A percentile compares a stretch with the other conserved stretches of the same genome.
phyloP scores from a whole-genome alignment of 441 rosid species.

The Rhodomyrtus psidioides region DNA sequence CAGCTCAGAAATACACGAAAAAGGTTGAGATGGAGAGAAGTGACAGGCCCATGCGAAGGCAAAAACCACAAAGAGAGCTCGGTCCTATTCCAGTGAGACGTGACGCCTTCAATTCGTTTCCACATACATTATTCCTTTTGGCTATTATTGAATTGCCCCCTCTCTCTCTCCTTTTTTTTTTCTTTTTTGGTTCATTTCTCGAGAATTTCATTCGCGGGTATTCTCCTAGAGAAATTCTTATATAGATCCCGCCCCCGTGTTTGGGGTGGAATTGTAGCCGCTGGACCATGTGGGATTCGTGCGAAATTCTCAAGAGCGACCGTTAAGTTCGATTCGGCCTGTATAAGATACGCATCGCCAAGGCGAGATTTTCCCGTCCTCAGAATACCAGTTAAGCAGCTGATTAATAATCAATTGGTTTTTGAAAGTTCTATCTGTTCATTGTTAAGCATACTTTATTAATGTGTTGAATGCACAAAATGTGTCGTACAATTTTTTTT shows the following conservation, averaged over 20 bases:
- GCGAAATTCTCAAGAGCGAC: neutral
- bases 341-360: neutral
- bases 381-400: neutral
- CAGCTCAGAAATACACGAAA: neutral
- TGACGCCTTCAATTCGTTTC: slow-evolving; percentile 6
- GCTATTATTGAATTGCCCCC: neutral
- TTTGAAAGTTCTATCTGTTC: neutral
- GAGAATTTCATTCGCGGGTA: neutral
- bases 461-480: neutral
- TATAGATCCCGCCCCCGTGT: neutral
- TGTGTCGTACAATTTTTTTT: neutral
- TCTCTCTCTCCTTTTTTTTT: too few relatives aligned
- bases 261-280: neutral
- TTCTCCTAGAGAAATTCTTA: neutral
- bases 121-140: slow-evolving; percentile 6
- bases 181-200: neutral
- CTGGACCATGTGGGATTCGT: too few relatives aligned
- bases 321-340: neutral
- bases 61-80: neutral
- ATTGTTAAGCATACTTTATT: neutral
- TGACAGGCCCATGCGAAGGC: neutral
- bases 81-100: slow-evolving; percentile 4
- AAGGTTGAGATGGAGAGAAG: neutral
- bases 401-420: neutral
- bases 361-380: neutral